Conservation (phyloP, 225 moss, liverwort and hornwort species). For the Anthoceros angustus region DNA sequence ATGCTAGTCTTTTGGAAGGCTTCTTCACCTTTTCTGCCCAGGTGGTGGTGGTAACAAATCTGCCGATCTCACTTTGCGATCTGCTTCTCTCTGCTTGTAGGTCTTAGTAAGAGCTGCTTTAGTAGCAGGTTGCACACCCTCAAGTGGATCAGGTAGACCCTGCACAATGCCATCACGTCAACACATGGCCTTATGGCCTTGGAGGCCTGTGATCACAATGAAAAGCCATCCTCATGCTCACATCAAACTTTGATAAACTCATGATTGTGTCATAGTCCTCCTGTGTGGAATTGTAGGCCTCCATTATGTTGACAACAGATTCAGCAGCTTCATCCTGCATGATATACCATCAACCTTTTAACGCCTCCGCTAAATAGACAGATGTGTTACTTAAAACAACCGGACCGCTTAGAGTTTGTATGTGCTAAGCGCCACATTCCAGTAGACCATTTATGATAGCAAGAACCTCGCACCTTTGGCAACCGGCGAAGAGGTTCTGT, state of each 20-base stretch:
- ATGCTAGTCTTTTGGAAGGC: constrained; percentile 42
- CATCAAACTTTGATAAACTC: constrained; percentile 61
- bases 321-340: constrained; percentile 75
- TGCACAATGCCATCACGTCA: constrained; percentile 10
- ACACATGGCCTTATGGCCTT: not conserved
- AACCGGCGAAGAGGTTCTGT: constrained; percentile 58
- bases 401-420: too few species aligned
- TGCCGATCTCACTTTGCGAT: constrained; percentile 60
- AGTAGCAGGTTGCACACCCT: constrained; percentile 72
- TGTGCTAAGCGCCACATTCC: too few species aligned
- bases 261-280: constrained; percentile 76
- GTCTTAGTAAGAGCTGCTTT: constrained; percentile 79
- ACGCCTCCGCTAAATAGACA: too few species aligned
- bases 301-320: constrained; percentile 56
- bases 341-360: too few species aligned
- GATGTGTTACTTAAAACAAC: too few species aligned
- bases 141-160: constrained; percentile 62
- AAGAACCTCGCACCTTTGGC: constrained; percentile 53
- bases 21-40: constrained; percentile 57
- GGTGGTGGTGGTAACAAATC: constrained; percentile 68
- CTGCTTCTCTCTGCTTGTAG: constrained; percentile 63
- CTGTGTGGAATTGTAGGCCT: constrained; percentile 80
- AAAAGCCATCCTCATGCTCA: constrained; percentile 11
- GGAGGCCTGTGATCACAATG: not conserved
- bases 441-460: too few species aligned